Evolutionary conservation across 1,284 basidiomycete species (phyloP).

Genomic region (Somion occarium): DNA sequence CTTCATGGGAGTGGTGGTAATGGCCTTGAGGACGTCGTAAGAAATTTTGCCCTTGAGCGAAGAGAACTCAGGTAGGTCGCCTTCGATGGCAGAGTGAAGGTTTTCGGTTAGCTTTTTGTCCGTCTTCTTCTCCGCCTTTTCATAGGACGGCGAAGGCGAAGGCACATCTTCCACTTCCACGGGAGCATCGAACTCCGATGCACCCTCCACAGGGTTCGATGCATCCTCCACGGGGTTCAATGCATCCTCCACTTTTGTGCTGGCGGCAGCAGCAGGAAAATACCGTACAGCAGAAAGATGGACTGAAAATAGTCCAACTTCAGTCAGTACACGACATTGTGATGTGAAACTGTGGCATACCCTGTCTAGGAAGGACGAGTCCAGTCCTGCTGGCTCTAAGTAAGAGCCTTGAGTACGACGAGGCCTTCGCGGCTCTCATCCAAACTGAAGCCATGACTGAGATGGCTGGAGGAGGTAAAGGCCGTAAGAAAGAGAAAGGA

Average conservation of each 20-base stretch:
- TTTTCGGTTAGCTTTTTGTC: background rate
- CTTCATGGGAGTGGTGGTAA: constrained; percentile 67
- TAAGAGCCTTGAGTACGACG: constrained; percentile 8
- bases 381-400: constrained; percentile 15
- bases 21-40: constrained; percentile 52
- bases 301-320: background rate
- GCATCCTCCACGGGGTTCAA: background rate
- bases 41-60: constrained; percentile 39
- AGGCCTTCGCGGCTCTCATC: constrained; percentile 10
- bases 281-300: background rate
- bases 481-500: background rate
- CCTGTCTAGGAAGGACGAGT: constrained; percentile 7
- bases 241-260: background rate
- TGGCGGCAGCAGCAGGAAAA: background rate
- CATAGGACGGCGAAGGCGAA: background rate
- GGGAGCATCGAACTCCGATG: background rate
- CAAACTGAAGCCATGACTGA: constrained; percentile 10
- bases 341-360: background rate
- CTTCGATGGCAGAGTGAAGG: constrained; percentile 2
- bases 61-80: constrained; percentile 31
- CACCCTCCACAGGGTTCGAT: background rate
- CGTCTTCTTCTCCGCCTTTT: background rate
- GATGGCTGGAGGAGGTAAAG: constrained; percentile 2
- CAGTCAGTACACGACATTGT: background rate
- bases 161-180: background rate